These are phyloP conservation scores for Mucor piriformis DNA, from an alignment of 371 early-diverging fungal genomes.

Conservation along the genomic window DNA sequence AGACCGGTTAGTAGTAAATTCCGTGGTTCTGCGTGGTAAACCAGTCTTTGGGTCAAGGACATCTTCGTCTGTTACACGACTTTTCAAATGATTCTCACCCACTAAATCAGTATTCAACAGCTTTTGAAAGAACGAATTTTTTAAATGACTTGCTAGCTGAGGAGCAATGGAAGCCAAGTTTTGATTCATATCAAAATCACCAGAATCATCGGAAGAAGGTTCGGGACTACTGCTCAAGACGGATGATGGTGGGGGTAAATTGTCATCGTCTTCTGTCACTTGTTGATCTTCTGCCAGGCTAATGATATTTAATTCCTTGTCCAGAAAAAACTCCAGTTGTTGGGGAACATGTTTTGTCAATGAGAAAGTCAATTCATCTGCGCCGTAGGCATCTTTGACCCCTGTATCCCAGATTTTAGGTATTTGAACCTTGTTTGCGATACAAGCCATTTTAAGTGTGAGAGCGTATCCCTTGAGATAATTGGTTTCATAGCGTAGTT, in stretches of 20 bases:
- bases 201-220: constrained; percentile 4
- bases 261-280: no score
- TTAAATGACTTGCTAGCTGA: constrained; percentile 37
- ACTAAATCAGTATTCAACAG: constrained; percentile 31
- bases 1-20: neutral
- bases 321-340: constrained; percentile 38
- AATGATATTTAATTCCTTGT: constrained; percentile 31
- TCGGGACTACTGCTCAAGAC: neutral
- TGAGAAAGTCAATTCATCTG: constrained; percentile 31
- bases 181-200: constrained; percentile 1
- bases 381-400: constrained; percentile 33
- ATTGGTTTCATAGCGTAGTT: constrained; percentile 37
- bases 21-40: constrained; percentile 15
- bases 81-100: neutral
- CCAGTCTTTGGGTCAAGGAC: constrained; percentile 23
- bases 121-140: constrained; percentile 37
- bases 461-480: constrained; percentile 38
- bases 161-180: constrained; percentile 30
- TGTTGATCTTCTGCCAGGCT: constrained; percentile 7
- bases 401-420: constrained; percentile 40
- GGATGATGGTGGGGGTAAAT: constrained; percentile 5
- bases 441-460: constrained; percentile 39
- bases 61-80: neutral
- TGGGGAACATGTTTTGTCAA: constrained; percentile 35
- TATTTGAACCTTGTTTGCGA: constrained; percentile 37